Base-by-base conservation (phyloP, 2,329 filamentous ascomycete genomes). In the Venturia aucupariae region DNA sequence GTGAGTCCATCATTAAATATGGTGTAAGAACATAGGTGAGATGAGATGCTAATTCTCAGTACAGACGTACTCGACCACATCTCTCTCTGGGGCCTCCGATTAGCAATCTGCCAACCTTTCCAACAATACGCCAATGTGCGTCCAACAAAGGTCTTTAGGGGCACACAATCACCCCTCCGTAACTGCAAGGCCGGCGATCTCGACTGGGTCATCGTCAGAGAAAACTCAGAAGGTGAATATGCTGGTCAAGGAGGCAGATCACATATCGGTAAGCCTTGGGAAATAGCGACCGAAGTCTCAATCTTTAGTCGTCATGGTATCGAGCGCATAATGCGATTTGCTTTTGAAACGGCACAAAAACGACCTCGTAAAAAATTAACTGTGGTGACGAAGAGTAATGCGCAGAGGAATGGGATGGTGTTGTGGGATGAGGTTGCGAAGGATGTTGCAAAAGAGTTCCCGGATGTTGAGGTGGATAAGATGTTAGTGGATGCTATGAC, bases 171-270 rank as follows among this genome's bases (percentile, higher is more conserved):
- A 30, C 78, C 78, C 0, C 66, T 81, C 7, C 71, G 71, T 5
- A 72, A 75, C 39, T 71, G 72, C 0, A 67, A 68, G 5, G 71
- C 72, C 0, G 67, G 68, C 5, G 74, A 79, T 67, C 71, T 81
- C 0, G 77, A 81, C 67, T 81, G 78, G 78, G 71, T 80, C 30
- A 79, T 81, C 63, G 72, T 81, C 32, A 72, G 79, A 17, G 78
- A 81, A 68, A 99, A 99, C 85, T 97, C 93, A 71, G 94, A 81
- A 67, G 78, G 79, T 51, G 78, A 81, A 67, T 80, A 80, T 69
- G 75, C 76, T 2, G 78, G 79, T 1, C 78, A 88, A 65, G 85
- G 85, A 1, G 86, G 86, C 0, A 80, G 84, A 0, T 85, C 84
- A 11, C 77, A 80, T 62, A 75, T 74, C 13, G 72, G 76, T 59